phyloP scores from a whole-genome alignment of 768 basidiomycete genomes.

The Pleurotus cornucopiae region DNA sequence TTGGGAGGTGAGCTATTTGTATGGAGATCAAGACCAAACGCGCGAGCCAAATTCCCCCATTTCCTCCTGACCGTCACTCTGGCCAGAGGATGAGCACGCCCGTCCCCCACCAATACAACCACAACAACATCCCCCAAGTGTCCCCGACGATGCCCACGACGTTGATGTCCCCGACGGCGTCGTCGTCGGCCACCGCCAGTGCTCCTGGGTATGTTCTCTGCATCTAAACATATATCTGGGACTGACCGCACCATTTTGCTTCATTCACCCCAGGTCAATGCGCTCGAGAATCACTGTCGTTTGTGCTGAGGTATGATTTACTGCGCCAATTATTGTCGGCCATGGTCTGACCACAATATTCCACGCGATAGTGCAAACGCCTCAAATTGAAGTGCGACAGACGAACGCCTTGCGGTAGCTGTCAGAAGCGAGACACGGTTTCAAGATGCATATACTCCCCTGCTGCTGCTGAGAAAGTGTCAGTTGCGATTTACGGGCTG shows the following conservation, averaged over 20 bases:
- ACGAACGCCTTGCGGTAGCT: constrained; percentile 71
- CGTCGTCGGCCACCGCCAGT: neutral
- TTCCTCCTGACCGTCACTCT: constrained; percentile 9
- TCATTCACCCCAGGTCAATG: constrained; percentile 43
- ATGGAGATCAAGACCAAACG: constrained; percentile 2
- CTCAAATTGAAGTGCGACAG: constrained; percentile 85
- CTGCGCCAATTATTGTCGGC: neutral
- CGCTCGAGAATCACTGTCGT: constrained; percentile 78
- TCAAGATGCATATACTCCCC: constrained; percentile 72
- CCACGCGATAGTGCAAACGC: constrained; percentile 65
- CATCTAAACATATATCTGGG: constrained; percentile 1
- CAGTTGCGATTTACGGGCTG: constrained; percentile 20
- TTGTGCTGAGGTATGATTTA: constrained; percentile 63
- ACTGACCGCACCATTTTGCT: neutral
- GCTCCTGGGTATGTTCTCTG: constrained; percentile 1
- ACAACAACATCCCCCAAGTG: neutral
- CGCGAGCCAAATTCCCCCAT: constrained; percentile 2
- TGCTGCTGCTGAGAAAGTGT: constrained; percentile 85
- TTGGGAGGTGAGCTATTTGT: constrained; percentile 6
- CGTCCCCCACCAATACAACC: neutral
- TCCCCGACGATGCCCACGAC: neutral
- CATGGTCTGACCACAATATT: too few species aligned
- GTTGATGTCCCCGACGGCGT: neutral
- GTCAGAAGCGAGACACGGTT: constrained; percentile 75
- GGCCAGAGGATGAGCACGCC: neutral